Conservation (phyloP, 1,139 yeast genomes). For the Suhomyces maxii region DNA sequence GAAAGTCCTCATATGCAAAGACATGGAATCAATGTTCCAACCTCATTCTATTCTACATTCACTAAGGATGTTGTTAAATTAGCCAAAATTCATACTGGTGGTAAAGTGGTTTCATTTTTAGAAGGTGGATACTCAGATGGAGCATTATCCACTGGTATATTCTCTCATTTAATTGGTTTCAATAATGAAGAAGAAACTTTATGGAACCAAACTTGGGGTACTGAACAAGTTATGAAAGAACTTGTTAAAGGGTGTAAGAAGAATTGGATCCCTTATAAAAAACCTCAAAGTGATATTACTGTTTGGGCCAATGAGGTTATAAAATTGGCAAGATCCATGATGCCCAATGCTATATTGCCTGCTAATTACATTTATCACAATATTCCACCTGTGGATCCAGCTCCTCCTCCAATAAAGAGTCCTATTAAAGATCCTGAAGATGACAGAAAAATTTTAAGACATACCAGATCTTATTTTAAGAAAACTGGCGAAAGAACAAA, state of each 20-base stretch:
- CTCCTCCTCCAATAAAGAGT: slow-evolving; percentile 16
- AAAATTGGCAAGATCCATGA: slow-evolving; percentile 64
- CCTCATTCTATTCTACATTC: slow-evolving; percentile 72
- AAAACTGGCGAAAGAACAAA: slow-evolving; percentile 13
- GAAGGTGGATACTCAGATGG: slow-evolving; percentile 92
- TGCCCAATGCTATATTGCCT: slow-evolving; percentile 56
- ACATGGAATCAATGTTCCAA: slow-evolving; percentile 81
- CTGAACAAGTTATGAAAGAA: slow-evolving; percentile 63
- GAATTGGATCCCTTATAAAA: slow-evolving; percentile 61
- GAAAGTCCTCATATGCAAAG: slow-evolving; percentile 85
- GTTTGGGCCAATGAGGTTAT: slow-evolving; percentile 73
- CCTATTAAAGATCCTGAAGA: slow-evolving; percentile 34
- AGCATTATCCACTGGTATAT: slow-evolving; percentile 77
- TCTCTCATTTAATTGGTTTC: slow-evolving; percentile 73
- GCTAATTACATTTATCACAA: slow-evolving; percentile 39
- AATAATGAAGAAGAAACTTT: slow-evolving; percentile 44
- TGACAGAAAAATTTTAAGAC: slow-evolving; percentile 32
- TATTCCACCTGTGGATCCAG: slow-evolving; percentile 15
- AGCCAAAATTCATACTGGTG: slow-evolving; percentile 60
- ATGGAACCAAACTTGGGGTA: slow-evolving; percentile 69
- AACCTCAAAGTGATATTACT: slow-evolving; percentile 45
- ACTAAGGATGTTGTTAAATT: slow-evolving; percentile 70
- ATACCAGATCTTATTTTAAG: slow-evolving; percentile 43
- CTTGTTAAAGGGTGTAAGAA: slow-evolving; percentile 69
- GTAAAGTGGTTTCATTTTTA: slow-evolving; percentile 66